Conservation (phyloP, 1,139 yeast species). For the Sugiyamaella paludigena region DNA sequence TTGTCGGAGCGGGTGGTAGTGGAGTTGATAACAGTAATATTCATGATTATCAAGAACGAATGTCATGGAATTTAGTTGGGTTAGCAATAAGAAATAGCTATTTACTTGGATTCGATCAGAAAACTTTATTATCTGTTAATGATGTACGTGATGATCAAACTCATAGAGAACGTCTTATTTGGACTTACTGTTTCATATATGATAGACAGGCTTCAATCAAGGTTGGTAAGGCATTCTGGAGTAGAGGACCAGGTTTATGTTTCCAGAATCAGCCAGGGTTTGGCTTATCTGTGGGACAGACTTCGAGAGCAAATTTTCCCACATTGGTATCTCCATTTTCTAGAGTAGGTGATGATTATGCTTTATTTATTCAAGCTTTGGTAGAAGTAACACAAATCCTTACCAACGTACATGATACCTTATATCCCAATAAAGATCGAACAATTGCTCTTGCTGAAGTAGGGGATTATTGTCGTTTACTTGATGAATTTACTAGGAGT, state of each 20-base stretch:
- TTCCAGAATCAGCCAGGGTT: conserved; percentile 26
- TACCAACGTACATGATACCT: conserved; percentile 28
- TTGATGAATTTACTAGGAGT: conserved; percentile 28
- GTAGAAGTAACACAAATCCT: conserved; percentile 27
- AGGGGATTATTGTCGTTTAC: conserved; percentile 26
- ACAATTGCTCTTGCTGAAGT: conserved; percentile 26
- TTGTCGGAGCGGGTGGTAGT: conserved; percentile 12
- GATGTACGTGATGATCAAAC: conserved; percentile 22
- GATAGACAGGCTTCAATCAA: conserved; percentile 28
- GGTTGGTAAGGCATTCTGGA: conserved; percentile 29
- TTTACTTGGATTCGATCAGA: conserved; percentile 27
- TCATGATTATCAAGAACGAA: conserved; percentile 21
- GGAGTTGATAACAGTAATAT: conserved; percentile 11
- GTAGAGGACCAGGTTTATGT: conserved; percentile 29
- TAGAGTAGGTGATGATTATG: conserved; percentile 20
- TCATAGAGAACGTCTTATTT: conserved; percentile 25
- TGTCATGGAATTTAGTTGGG: conserved; percentile 32
- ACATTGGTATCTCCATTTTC: conserved; percentile 21
- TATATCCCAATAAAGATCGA: conserved; percentile 28
- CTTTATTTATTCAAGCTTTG: conserved; percentile 25
- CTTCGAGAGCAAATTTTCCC: conserved; percentile 25
- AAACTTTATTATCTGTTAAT: conserved; percentile 22
- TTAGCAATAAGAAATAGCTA: conserved; percentile 26
- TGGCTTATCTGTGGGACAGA: conserved; percentile 19
- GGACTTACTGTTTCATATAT: conserved; percentile 28